Evolutionary conservation across 257 asterid genomes (phyloP).

Genomic region (Salvia hispanica): DNA sequence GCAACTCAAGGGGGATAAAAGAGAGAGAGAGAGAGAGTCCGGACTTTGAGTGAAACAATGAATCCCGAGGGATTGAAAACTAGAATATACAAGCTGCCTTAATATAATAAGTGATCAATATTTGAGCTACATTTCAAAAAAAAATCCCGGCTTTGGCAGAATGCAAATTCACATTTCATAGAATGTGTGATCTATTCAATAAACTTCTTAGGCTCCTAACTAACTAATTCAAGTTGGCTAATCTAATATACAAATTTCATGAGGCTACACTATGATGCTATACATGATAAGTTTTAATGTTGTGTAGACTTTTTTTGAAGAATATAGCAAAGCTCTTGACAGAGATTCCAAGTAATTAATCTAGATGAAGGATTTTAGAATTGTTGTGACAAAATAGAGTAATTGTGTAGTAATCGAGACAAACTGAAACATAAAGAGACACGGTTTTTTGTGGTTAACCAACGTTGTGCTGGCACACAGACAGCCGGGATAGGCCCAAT

Average conservation of each 20-base stretch:
- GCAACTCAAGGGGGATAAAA: constrained; percentile 20
- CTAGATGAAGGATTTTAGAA: constrained; percentile 6
- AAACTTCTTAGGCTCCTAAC: constrained; percentile 14
- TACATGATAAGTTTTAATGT: constrained; percentile 18
- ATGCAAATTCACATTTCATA: constrained; percentile 4
- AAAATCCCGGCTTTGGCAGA: constrained; percentile 8
- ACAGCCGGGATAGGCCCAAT: no score
- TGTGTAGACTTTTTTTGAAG: constrained; percentile 20
- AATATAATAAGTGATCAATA: constrained; percentile 4
- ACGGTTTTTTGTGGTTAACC: no score
- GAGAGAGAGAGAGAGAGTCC: background rate
- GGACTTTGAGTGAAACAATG: constrained; percentile 1
- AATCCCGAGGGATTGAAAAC: constrained; percentile 1
- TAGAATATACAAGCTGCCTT: constrained; percentile 5
- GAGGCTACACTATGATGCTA: background rate
- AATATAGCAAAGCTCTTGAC: constrained; percentile 2
- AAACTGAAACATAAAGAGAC: no score
- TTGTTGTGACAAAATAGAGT: no score
- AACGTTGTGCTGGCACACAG: no score
- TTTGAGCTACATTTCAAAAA: constrained; percentile 10
- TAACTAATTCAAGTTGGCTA: constrained; percentile 20
- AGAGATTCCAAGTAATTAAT: constrained; percentile 11
- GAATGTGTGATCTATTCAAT: constrained; percentile 13
- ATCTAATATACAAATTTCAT: constrained; percentile 9
- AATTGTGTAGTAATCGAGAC: no score